These are phyloP conservation scores for Phoma sp. DNA, from an alignment of 2,329 filamentous ascomycete genomes.

Conservation along the genomic window DNA sequence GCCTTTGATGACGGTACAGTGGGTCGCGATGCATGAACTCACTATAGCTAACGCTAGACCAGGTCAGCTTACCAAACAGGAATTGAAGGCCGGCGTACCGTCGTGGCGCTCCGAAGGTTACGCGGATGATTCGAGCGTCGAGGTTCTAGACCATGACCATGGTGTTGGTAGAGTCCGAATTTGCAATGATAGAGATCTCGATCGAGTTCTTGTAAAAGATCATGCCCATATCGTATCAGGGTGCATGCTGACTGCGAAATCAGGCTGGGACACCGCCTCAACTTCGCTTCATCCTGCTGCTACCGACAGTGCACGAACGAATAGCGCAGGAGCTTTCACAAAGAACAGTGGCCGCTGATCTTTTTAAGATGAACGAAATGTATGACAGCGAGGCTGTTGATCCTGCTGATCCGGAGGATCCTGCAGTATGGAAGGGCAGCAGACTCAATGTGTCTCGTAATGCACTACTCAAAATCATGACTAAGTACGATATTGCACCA, in stretches of 20 bases:
- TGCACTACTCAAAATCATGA: conserved; percentile 8
- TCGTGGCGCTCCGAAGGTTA: conserved; percentile 18
- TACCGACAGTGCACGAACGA: conserved; percentile 16
- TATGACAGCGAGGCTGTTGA: conserved; percentile 4
- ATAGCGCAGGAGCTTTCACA: conserved; percentile 5
- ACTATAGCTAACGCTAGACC: background rate
- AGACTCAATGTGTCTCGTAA: conserved; percentile 15
- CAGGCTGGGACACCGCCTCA: conserved; percentile 9
- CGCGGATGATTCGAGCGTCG: conserved; percentile 1
- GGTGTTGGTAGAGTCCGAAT: background rate
- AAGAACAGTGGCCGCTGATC: background rate
- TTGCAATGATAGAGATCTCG: conserved; percentile 12
- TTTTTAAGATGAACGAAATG: conserved; percentile 11
- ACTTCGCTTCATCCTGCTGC: conserved; percentile 8
- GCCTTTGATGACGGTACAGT: conserved; percentile 12
- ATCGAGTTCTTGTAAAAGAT: background rate
- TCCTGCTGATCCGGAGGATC: conserved; percentile 1
- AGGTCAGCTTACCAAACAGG: conserved; percentile 12
- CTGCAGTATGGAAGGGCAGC: background rate
- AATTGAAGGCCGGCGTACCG: conserved; percentile 8
- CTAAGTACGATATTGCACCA: conserved; percentile 14
- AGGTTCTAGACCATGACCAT: conserved; percentile 11
- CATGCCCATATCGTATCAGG: too few species aligned
- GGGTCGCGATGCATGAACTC: background rate
- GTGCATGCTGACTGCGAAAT: too few species aligned